A percentile compares a stretch with the other conserved stretches of the same genome.
These are phyloP conservation scores for Mortierella sp. DNA, from an alignment of 371 early-diverging fungal species.

Conservation along the genomic window DNA sequence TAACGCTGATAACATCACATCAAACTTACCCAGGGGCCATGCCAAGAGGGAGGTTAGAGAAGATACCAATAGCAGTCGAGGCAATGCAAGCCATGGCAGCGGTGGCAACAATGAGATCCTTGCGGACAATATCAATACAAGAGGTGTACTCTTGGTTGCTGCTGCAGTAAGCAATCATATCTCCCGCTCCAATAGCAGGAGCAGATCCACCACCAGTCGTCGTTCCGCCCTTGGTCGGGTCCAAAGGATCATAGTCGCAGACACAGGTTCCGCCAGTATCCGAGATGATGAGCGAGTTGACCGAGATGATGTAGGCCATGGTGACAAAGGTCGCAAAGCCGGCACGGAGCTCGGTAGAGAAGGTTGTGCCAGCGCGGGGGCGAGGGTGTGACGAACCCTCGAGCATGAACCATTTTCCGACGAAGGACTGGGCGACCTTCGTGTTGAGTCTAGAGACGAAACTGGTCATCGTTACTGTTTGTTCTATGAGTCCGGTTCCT, in stretches of 20 bases:
- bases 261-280: conserved; percentile 84
- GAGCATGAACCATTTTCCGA: conserved; percentile 75
- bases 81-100: conserved; percentile 77
- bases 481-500: background rate
- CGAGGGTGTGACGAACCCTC: conserved; percentile 69
- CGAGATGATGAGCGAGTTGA: conserved; percentile 82
- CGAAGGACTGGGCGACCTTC: conserved; percentile 63
- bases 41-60: conserved; percentile 83
- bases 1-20: background rate
- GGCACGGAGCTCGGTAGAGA: conserved; percentile 78
- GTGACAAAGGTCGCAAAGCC: conserved; percentile 80
- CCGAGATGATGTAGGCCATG: conserved; percentile 81
- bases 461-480: conserved; percentile 27
- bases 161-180: conserved; percentile 59
- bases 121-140: conserved; percentile 74
- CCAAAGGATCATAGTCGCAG: conserved; percentile 61
- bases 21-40: conserved; percentile 76
- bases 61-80: conserved; percentile 74
- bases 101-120: conserved; percentile 81
- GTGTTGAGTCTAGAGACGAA: conserved; percentile 61
- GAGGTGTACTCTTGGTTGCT: conserved; percentile 66
- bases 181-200: conserved; percentile 56
- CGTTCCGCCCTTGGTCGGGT: conserved; percentile 36
- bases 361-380: conserved; percentile 69
- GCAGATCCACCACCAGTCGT: conserved; percentile 60